Evolutionary conservation across 2,329 filamentous ascomycete species (phyloP), one percentile per base, ranked within the genome.

Genomic region (Pestalotiopsis sp.): DNA sequence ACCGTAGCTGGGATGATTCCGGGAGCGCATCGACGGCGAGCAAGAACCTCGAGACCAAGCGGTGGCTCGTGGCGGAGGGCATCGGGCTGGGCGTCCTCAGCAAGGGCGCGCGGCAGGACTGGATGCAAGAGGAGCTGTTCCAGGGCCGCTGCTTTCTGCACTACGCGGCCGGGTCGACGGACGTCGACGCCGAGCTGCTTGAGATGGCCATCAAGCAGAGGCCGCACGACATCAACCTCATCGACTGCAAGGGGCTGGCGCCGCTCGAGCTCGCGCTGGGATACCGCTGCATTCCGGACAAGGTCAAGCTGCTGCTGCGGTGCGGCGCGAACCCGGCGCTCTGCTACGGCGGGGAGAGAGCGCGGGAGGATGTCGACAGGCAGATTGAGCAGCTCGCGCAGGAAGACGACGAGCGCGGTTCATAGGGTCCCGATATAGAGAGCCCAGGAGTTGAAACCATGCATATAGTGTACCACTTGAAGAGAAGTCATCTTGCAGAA

Each of bases 201-300:
- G 31, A 17, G 31, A 13, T 23, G 27, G 31, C 31, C 27, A 62
- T 61, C 25, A 17, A 38, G 25, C 23, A 61, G 27, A 12, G 58
- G 58, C 58, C 58, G 9, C 31, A 62, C 12, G 59, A 62, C 6
- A 41, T 62, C 36, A 20, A 62, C n/a, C 14, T 62, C 2, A n/a
- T 62, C 59, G 59, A 62, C 36, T 12, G 3, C 31, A 62, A 62
- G 36, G 59, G 59, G 14, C 59, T 62, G 31, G 38, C 59, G 36
- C 59, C 59, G n/a, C 36, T 62, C 12, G 59, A 62, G 59, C 59
- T 62, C 4, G 59, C 59, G n/a, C 59, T 62, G 59, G 59, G 59
- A 7, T 62, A 62, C 36, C 59, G 59, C 23, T 62, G 59, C 59
- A n/a, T 31, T 12, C 59, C 59, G 59, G 31, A 23, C 12, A 62